These are phyloP conservation scores for Tilletia walkeri DNA, from an alignment of 1,284 basidiomycete species.

Conservation along the genomic window DNA sequence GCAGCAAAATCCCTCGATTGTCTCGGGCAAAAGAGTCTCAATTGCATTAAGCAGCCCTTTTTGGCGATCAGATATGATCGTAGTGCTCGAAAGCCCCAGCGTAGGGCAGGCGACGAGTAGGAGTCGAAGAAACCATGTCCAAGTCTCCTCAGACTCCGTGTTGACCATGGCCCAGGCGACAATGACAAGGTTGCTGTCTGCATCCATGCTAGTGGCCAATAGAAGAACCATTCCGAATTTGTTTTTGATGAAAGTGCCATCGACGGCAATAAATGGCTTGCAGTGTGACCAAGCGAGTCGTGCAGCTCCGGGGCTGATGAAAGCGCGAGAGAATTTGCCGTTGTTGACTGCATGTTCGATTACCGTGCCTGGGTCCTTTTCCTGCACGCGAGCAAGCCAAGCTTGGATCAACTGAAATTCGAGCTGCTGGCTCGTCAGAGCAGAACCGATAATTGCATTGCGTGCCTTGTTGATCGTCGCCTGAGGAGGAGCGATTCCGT, in stretches of 20 bases:
- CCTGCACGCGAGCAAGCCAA: too few relatives aligned
- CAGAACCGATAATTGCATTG: too few relatives aligned
- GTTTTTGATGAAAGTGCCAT: conserved; percentile 1
- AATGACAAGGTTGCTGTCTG: not conserved
- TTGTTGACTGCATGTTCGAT: not conserved
- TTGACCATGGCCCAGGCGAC: conserved; percentile 3
- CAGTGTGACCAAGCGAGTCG: conserved; percentile 5
- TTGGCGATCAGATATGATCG: not conserved
- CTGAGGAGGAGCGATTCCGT: too few relatives aligned
- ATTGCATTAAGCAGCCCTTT: not conserved
- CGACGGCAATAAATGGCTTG: conserved; percentile 2
- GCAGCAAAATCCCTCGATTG: not conserved
- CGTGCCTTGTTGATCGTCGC: too few relatives aligned
- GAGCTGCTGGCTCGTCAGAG: too few relatives aligned
- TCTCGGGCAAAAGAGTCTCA: not conserved
- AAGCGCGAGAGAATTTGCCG: not conserved
- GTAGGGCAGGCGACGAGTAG: not conserved
- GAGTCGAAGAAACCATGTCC: not conserved
- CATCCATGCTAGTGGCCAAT: not conserved
- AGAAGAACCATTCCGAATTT: not conserved
- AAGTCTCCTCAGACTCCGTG: not conserved
- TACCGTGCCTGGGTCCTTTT: too few relatives aligned
- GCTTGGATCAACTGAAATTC: too few relatives aligned
- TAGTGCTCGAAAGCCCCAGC: not conserved
- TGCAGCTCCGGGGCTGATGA: not conserved